Base-by-base conservation (phyloP, 2,329 filamentous ascomycete species). In the Ascochyta pisi region DNA sequence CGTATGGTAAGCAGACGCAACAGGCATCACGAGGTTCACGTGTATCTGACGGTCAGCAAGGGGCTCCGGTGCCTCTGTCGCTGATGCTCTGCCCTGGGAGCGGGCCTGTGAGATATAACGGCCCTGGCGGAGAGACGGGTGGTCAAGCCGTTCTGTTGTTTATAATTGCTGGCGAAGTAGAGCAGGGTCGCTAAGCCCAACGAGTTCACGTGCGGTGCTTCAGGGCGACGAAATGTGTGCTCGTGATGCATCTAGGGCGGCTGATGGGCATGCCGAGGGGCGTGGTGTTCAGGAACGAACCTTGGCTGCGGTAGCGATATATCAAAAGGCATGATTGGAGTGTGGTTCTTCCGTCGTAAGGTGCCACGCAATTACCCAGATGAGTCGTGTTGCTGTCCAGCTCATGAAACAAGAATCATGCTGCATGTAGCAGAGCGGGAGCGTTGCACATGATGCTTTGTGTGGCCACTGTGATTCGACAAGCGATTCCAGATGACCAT, bases 401-500 rank as follows among this genome's bases (percentile, higher is more conserved):
- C 70, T 67, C 71, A 74, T 73, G 72, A 75, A 74, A 75, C 70
- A 68, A 57, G 65, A 60, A 69, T 74, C 68, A 74, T 63, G 69
- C 68, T 60, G 70, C 65, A 66, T 67, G 49, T 43, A 63, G 63
- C 57, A 51, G 62, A 59, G 55, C 50, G 55, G 51, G 59, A 53
- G 47, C 45, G 72, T 73, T 53, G 71, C 73, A 75, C 72, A 71
- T 75, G 73, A 76, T 71, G 58, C 57, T 37, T 57, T 61, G 67
- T 69, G 67, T 64, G 48, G 66, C 61, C 57, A 55, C 13, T 53
- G 63, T 70, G 72, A 74, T 76, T 76, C 67, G 71, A 65, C 63
- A 46, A 38, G 45, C 19, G 40, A 13, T 50, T 59, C 44, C 73
- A 69, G 70, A 69, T 76, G 73, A 76, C 73, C 72, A 72, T 57